phyloP scores from a whole-genome alignment of 352 stramenopile species.

The Thalassiosira livingstoniorum region DNA sequence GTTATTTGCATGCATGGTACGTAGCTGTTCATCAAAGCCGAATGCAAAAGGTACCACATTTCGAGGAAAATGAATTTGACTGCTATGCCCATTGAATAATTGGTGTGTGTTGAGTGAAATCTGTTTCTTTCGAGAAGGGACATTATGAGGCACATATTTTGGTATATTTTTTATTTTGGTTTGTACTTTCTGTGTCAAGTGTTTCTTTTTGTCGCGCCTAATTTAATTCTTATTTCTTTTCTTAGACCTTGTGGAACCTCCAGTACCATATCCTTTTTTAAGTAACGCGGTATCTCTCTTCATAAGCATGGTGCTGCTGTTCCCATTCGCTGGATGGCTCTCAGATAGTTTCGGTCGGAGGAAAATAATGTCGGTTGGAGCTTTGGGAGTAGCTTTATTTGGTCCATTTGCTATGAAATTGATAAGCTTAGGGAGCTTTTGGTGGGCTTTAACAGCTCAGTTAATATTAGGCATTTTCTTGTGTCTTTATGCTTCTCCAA shows the following conservation, averaged over 20 bases:
- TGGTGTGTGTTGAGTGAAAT: no score
- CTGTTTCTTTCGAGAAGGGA: no score
- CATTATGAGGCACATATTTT: no score
- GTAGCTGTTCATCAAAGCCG: no score
- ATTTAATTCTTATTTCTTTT: no score
- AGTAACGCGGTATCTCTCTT: conserved; percentile 43
- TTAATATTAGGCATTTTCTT: conserved; percentile 36
- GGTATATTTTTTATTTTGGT: no score
- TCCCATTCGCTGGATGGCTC: conserved; percentile 36
- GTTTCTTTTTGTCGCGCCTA: no score
- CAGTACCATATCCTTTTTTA: conserved; percentile 41
- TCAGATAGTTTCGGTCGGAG: conserved; percentile 37
- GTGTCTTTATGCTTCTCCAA: conserved; percentile 34
- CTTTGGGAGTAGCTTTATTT: conserved; percentile 15
- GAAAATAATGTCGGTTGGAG: conserved; percentile 34
- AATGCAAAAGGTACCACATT: no score
- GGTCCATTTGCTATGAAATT: conserved; percentile 23
- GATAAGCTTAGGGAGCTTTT: neutral
- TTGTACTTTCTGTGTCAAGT: no score
- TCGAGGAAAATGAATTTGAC: no score
- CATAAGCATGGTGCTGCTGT: conserved; percentile 32
- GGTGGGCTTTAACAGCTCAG: conserved; percentile 26
- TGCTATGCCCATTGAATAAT: no score
- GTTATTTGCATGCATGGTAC: conserved; percentile 52
- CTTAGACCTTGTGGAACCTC: conserved; percentile 39